phyloP scores from a whole-genome alignment of 495 filamentous ascomycete genomes.

The Trichoderma gamsii region DNA sequence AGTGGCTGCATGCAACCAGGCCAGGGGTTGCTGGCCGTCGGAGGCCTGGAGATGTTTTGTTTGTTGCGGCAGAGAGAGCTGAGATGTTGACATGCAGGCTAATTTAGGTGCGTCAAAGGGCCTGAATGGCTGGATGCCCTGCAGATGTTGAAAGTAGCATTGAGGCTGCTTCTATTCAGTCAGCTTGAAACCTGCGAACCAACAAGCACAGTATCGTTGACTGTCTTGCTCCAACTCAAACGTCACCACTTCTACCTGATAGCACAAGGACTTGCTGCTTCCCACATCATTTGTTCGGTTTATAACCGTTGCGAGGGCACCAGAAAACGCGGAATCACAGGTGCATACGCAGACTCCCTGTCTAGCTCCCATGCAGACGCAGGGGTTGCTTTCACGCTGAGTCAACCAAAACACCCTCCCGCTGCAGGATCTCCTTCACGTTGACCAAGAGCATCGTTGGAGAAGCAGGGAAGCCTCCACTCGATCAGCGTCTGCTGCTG shows the following conservation, averaged over 20 bases:
- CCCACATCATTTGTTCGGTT: too few species aligned
- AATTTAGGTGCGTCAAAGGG: neutral
- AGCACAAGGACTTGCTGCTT: too few species aligned
- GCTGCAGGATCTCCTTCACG: neutral
- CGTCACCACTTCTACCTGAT: too few species aligned
- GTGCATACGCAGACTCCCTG: neutral
- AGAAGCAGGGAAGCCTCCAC: neutral
- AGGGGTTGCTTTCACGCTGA: neutral
- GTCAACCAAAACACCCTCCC: neutral
- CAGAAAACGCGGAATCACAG: neutral
- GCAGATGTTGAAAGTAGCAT: too few species aligned
- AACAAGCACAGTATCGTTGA: too few species aligned
- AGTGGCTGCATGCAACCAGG: neutral
- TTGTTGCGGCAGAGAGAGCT: neutral
- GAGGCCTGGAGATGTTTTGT: neutral
- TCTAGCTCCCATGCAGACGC: neutral
- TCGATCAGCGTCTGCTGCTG: slow-evolving; percentile 10
- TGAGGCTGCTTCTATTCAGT: too few species aligned
- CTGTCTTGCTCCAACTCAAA: too few species aligned
- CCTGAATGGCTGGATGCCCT: too few species aligned
- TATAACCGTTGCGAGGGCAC: neutral
- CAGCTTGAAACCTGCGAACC: too few species aligned
- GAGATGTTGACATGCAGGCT: neutral
- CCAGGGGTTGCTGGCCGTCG: neutral
- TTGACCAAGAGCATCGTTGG: neutral